Conservation (phyloP, 2,329 filamentous ascomycete genomes). For the Phialophora verrucosa region DNA sequence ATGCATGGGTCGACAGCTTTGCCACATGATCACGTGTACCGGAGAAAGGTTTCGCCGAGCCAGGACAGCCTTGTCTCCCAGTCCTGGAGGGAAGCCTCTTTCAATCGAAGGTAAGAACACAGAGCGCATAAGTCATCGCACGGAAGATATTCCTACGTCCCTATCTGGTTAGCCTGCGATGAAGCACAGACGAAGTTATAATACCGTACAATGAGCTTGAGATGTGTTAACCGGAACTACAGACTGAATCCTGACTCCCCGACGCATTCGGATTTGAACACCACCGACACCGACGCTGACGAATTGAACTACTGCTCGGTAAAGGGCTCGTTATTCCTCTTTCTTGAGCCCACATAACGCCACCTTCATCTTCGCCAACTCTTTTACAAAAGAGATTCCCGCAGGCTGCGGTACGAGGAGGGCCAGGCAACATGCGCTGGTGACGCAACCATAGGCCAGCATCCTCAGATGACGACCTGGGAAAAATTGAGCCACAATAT, state of each 20-base stretch:
- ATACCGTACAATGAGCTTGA: not conserved
- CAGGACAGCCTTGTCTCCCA: not conserved
- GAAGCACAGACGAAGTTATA: not conserved
- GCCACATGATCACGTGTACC: not conserved
- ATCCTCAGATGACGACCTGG: conserved; percentile 12
- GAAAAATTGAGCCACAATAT: conserved; percentile 17
- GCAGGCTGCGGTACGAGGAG: not conserved
- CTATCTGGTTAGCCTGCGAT: not conserved
- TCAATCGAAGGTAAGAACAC: not conserved
- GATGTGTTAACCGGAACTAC: not conserved
- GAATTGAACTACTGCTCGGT: not conserved
- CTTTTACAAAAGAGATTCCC: not conserved
- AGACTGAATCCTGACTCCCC: not conserved
- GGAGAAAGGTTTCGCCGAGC: not conserved
- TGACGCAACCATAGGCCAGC: conserved; percentile 17
- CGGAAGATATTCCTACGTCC: not conserved
- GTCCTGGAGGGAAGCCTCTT: not conserved
- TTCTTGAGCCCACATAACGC: not conserved
- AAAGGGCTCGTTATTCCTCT: not conserved
- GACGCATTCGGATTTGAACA: not conserved
- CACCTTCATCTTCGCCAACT: not conserved
- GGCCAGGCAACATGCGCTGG: conserved; percentile 10
- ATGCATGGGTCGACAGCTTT: not conserved
- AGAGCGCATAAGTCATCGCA: not conserved
- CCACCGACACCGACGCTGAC: not conserved